Conservation (phyloP, 108 stramenopile genomes). For the Nannochloropsis oceanica region DNA sequence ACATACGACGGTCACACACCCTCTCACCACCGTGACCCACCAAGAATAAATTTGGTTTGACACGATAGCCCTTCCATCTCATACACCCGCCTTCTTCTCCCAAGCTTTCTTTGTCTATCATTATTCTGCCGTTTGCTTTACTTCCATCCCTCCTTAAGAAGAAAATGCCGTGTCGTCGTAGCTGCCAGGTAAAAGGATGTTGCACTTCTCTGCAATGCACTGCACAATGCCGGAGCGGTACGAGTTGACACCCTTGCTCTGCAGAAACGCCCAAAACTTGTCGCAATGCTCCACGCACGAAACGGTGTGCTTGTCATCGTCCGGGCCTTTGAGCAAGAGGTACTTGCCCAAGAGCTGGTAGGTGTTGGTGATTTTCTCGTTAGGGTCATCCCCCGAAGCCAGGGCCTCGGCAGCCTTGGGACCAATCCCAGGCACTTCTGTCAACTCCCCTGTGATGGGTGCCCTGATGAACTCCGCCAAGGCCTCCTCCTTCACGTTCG, state of each 20-base stretch:
- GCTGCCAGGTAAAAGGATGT: conserved; percentile 25
- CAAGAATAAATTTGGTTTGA: no score
- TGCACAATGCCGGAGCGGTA: conserved; percentile 81
- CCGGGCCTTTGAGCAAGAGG: conserved; percentile 77
- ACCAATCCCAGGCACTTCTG: conserved; percentile 29
- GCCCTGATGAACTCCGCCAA: conserved; percentile 28
- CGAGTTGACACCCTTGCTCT: conserved; percentile 60
- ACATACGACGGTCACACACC: no score
- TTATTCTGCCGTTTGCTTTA: no score
- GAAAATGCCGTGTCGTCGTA: background rate
- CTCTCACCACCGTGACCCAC: no score
- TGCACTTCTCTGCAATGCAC: conserved; percentile 73
- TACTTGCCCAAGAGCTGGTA: conserved; percentile 51
- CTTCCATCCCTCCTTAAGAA: background rate
- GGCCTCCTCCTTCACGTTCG: conserved; percentile 24
- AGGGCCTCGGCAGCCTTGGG: conserved; percentile 3
- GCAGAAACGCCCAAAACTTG: conserved; percentile 79
- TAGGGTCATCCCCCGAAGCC: conserved; percentile 19
- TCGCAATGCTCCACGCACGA: conserved; percentile 75
- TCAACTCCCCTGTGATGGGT: conserved; percentile 21
- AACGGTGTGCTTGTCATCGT: conserved; percentile 34
- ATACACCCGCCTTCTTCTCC: no score
- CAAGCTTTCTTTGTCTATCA: no score
- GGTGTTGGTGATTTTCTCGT: conserved; percentile 26
- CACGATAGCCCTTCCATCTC: no score